phyloP scores from a whole-genome alignment of 2,329 filamentous ascomycete genomes.

The Cladophialophora psammophila region DNA sequence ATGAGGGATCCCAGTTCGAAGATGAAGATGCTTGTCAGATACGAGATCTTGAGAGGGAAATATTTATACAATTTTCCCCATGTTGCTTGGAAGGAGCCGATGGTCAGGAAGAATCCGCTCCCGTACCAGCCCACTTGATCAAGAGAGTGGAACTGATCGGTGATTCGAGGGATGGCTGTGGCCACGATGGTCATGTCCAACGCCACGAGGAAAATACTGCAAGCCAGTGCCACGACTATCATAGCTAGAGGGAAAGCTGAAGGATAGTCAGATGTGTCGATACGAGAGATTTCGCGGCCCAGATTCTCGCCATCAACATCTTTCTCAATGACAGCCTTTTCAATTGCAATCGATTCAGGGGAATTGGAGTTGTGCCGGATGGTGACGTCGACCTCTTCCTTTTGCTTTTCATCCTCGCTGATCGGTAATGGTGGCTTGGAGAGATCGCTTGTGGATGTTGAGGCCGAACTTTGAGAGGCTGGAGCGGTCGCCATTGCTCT shows the following conservation, averaged over 20 bases:
- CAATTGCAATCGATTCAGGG: slow-evolving; percentile 19
- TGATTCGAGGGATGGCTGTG: slow-evolving; percentile 48
- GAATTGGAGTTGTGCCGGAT: slow-evolving; percentile 12
- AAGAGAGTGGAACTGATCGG: slow-evolving; percentile 46
- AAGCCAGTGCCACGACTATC: slow-evolving; percentile 37
- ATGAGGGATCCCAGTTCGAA: slow-evolving; percentile 55
- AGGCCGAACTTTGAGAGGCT: slow-evolving; percentile 27
- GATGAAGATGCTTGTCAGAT: slow-evolving; percentile 48
- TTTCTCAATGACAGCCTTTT: slow-evolving; percentile 26
- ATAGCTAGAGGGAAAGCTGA: slow-evolving; percentile 36
- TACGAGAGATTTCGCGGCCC: slow-evolving; percentile 37
- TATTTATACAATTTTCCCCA: slow-evolving; percentile 47
- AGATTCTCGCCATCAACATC: slow-evolving; percentile 30
- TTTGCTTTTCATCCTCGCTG: slow-evolving; percentile 23
- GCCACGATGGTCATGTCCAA: slow-evolving; percentile 45
- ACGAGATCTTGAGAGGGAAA: slow-evolving; percentile 46
- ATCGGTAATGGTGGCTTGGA: slow-evolving; percentile 32
- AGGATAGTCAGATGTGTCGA: slow-evolving; percentile 41
- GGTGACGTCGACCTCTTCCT: slow-evolving; percentile 7
- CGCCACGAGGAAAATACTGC: slow-evolving; percentile 41
- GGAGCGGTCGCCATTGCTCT: slow-evolving; percentile 26
- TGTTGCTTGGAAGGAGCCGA: slow-evolving; percentile 44
- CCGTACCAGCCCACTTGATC: slow-evolving; percentile 49
- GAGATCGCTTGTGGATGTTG: slow-evolving; percentile 35
- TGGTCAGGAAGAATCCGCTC: slow-evolving; percentile 48